These are phyloP conservation scores for Chaetoscypha palmicola DNA, from an alignment of 2,329 filamentous ascomycete species.

Conservation along the genomic window DNA sequence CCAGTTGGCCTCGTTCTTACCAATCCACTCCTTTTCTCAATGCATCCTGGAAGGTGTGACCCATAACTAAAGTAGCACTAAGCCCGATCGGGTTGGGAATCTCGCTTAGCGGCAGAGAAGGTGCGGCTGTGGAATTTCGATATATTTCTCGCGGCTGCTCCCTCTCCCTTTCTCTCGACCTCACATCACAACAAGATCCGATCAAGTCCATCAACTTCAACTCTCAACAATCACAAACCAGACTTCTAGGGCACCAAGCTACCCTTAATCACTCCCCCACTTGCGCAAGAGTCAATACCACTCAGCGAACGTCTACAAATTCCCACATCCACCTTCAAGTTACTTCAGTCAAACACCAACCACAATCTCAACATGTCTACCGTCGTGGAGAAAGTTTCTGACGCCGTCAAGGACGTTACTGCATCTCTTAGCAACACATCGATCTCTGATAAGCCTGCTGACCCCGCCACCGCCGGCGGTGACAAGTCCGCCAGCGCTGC, in stretches of 20 bases:
- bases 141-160: slow-evolving; percentile 10
- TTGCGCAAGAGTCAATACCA: slow-evolving; percentile 61
- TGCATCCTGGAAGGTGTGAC: too few species aligned
- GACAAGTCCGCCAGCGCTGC: slow-evolving; percentile 40
- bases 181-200: slow-evolving; percentile 26
- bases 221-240: slow-evolving; percentile 28
- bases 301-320: slow-evolving; percentile 37
- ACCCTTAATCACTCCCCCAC: slow-evolving; percentile 66
- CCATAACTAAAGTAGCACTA: too few species aligned
- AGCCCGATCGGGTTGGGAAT: slow-evolving; percentile 2
- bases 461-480: slow-evolving; percentile 57
- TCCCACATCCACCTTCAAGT: slow-evolving; percentile 40
- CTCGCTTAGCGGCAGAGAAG: slow-evolving; percentile 4
- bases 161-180: slow-evolving; percentile 7
- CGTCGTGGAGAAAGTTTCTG: slow-evolving; percentile 62
- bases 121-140: slow-evolving; percentile 13
- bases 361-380: slow-evolving; percentile 69
- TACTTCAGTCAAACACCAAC: slow-evolving; percentile 41
- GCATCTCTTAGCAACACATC: slow-evolving; percentile 57
- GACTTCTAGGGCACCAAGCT: slow-evolving; percentile 78
- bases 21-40: too few species aligned
- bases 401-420: slow-evolving; percentile 70
- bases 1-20: too few species aligned
- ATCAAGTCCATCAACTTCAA: slow-evolving; percentile 27
- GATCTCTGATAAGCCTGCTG: slow-evolving; percentile 46